Base-by-base conservation (phyloP, 805 yeast genomes). In the Saccharomycopsis javanensis region DNA sequence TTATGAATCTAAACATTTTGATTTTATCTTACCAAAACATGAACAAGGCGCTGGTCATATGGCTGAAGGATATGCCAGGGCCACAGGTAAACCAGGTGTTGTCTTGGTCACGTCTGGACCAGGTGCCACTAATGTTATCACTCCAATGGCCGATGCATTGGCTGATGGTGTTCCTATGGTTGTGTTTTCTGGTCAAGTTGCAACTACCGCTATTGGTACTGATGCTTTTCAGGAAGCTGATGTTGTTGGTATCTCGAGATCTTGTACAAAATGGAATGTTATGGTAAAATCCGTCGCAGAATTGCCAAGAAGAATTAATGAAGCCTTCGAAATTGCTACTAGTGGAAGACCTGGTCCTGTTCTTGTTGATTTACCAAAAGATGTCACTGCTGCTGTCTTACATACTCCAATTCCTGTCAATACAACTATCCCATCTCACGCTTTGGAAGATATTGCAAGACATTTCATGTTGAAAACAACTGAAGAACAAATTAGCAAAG, bases 31-130 rank as follows among this genome's bases (percentile, higher is more conserved):
- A 62, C 99, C 99, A 53, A 81, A 95, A 67, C 98, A 94, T 71
- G 99, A 94, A 73, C 99, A 94, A 74, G 99, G 99, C 70, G 99
- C 98, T 16, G 99, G 99, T 55, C 99, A 94, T 73, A 94, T 94
- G 98, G 99, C 99, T 57, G 97, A 94, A 75, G 99, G 99, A 60
- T 94, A 94, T 65, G 97, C 99, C 57, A 80, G 96, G 64, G 99
- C 96, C 45, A 74, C 82, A 18, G 99, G 98, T 59, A 94, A 88
- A 72, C 95, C 97, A 13, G 99, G 99, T 75, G 96, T 94, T 63
- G 98, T 94, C 53, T 76, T 94, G 66, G 99, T 94, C 55, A 94
- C 99, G n/a, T 89, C 97, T 1, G 99, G 99, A 55, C 99, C 99
- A 31, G 99, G 98, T 68, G 99, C 98, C 53, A 94, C 99, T 56